A percentile compares a stretch with the other conserved stretches of the same genome.
Evolutionary conservation across 2,329 filamentous ascomycete species (phyloP).

Genomic region (Plectosphaerella sp.): DNA sequence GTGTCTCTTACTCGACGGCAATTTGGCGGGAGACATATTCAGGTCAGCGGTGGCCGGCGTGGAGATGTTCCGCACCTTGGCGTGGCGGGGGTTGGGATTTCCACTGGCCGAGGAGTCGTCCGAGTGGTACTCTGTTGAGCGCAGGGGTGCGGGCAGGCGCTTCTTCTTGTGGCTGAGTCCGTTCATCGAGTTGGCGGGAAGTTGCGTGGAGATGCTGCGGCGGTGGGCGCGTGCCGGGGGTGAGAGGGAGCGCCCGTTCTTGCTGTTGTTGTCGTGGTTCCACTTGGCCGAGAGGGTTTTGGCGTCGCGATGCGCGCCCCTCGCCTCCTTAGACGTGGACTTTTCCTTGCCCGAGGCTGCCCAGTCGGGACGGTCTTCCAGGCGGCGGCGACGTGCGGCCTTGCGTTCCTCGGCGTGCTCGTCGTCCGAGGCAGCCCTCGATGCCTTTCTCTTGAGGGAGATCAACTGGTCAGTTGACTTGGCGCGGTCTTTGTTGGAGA

Average conservation of each 20-base stretch:
- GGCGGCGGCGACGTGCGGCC: conserved; percentile 45
- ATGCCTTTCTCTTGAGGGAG: conserved; percentile 48
- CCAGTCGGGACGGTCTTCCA: conserved; percentile 27
- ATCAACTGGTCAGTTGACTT: conserved; percentile 42
- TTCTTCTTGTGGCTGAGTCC: conserved; percentile 57
- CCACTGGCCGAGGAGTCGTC: conserved; percentile 61
- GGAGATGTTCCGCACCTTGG: conserved; percentile 51
- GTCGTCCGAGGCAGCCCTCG: conserved; percentile 53
- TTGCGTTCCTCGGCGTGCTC: conserved; percentile 48
- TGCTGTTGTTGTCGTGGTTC: conserved; percentile 26
- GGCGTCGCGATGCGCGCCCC: conserved; percentile 16
- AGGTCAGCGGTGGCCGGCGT: conserved; percentile 54
- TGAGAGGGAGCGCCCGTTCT: conserved; percentile 46
- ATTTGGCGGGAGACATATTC: conserved; percentile 62
- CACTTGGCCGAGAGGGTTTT: conserved; percentile 26
- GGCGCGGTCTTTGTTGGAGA: conserved; percentile 40
- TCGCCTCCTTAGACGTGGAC: neutral
- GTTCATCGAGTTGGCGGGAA: conserved; percentile 49
- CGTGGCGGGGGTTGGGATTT: conserved; percentile 54
- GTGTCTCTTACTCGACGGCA: conserved; percentile 74
- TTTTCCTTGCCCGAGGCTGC: neutral
- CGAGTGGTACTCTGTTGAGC: conserved; percentile 61
- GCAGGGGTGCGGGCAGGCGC: conserved; percentile 55
- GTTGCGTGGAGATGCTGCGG: conserved; percentile 60
- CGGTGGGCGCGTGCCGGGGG: conserved; percentile 56